phyloP scores from a whole-genome alignment of 306 rosid species.

The Malus sylvestris region DNA sequence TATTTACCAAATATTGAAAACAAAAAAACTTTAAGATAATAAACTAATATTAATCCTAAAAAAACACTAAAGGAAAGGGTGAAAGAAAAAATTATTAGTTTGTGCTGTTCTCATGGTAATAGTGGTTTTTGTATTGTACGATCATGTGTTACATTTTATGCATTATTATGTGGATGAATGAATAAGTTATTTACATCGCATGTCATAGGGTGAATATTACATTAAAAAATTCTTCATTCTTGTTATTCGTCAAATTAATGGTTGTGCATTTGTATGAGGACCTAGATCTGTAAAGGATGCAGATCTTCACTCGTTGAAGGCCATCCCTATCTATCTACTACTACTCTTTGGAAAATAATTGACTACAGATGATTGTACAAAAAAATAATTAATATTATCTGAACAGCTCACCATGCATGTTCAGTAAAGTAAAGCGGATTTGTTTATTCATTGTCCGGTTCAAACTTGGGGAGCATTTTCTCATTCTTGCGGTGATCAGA shows the following conservation, averaged over 20 bases:
- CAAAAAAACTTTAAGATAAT: fast-evolving
- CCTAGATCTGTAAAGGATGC: background rate
- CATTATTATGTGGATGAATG: background rate
- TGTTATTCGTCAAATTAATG: background rate
- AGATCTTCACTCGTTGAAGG: background rate
- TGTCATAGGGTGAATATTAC: no score
- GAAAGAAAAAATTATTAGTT: background rate
- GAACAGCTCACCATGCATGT: background rate
- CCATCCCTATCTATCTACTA: background rate
- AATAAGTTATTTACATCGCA: background rate
- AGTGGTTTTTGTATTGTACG: no score
- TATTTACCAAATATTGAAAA: no score
- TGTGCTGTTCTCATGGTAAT: background rate
- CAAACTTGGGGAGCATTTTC: background rate
- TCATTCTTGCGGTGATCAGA: background rate
- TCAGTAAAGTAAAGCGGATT: background rate
- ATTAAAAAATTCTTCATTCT: no score
- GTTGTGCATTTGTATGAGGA: background rate
- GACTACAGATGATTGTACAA: no score
- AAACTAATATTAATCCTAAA: no score
- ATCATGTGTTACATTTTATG: background rate
- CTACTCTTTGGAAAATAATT: background rate
- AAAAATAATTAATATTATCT: background rate
- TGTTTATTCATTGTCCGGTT: background rate
- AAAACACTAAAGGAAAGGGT: background rate